These are phyloP conservation scores for Pleurozium schreberi DNA, from an alignment of 225 moss, liverwort and hornwort genomes.

Conservation along the genomic window DNA sequence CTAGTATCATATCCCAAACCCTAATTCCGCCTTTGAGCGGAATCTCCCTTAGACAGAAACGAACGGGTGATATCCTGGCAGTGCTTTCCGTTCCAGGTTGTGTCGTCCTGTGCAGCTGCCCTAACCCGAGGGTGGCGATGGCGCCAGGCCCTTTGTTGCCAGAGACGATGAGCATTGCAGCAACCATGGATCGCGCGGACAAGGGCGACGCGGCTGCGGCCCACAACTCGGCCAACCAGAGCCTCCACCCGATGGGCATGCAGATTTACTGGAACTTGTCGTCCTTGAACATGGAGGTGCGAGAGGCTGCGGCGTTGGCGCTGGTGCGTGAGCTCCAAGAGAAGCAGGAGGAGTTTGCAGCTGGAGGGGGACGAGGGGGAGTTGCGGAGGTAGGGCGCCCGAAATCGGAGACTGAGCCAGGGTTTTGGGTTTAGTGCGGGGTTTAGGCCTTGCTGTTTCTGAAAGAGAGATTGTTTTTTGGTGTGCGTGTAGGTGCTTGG, in stretches of 20 bases:
- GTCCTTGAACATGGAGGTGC: conserved; percentile 42
- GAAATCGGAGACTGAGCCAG: not conserved
- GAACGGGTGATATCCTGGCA: not conserved
- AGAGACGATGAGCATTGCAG: not conserved
- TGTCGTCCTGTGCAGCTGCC: not conserved
- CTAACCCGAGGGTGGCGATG: conserved; percentile 16
- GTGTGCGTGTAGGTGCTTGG: conserved; percentile 49
- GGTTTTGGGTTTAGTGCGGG: not conserved
- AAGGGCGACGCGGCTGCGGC: not conserved
- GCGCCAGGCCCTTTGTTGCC: conserved; percentile 36
- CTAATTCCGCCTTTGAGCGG: not conserved
- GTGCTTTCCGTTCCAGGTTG: not conserved
- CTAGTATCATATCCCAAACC: not conserved
- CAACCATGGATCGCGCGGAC: not conserved
- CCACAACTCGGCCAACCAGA: conserved; percentile 3
- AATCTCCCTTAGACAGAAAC: not conserved
- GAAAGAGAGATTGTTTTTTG: not conserved
- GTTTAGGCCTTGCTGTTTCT: not conserved
- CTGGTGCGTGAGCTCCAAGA: conserved; percentile 57
- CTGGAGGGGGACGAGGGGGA: conserved; percentile 44
- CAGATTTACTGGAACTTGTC: conserved; percentile 94
- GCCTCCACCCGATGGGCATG: conserved; percentile 66
- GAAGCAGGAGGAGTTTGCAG: conserved; percentile 63
- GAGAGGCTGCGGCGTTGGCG: conserved; percentile 72
- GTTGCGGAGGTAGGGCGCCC: conserved; percentile 27